Evolutionary conservation across 1,284 basidiomycete species (phyloP).

Genomic region (Boletellus deceptivus): DNA sequence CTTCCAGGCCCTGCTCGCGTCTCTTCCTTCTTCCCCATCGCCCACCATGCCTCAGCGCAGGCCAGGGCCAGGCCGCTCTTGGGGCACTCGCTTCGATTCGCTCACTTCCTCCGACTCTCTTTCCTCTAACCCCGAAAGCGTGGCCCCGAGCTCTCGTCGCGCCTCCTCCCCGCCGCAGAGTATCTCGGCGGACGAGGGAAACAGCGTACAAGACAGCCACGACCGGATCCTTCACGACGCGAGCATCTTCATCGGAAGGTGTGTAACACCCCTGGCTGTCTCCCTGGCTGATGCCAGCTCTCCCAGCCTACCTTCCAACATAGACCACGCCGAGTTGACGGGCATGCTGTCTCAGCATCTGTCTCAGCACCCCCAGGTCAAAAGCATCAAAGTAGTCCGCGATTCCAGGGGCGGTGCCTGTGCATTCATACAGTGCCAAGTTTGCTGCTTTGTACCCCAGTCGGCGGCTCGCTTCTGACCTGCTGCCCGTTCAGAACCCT

Average conservation of each 20-base stretch:
- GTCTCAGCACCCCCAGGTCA: conserved; percentile 57
- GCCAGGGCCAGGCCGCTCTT: conserved; percentile 43
- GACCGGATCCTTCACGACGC: conserved; percentile 65
- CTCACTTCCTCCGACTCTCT: conserved; percentile 35
- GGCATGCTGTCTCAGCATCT: conserved; percentile 61
- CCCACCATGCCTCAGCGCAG: conserved; percentile 43
- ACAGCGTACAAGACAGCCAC: conserved; percentile 41
- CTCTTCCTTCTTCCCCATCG: conserved; percentile 3
- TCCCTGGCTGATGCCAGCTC: conserved; percentile 10
- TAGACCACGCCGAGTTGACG: conserved; percentile 61
- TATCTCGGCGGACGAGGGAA: conserved; percentile 27
- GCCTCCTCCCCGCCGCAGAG: conserved; percentile 16
- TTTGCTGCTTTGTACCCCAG: conserved; percentile 29
- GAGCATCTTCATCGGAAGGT: conserved; percentile 82
- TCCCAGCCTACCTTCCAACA: conserved; percentile 63
- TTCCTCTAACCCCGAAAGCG: conserved; percentile 24
- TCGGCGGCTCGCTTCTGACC: conserved; percentile 10
- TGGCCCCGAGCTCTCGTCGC: conserved; percentile 9
- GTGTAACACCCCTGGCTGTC: conserved; percentile 10
- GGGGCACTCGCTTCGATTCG: conserved; percentile 71
- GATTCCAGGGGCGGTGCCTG: conserved; percentile 73
- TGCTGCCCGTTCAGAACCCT: conserved; percentile 44
- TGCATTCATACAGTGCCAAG: conserved; percentile 81
- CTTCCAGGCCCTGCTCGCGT: conserved; percentile 3
- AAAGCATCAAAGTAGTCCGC: conserved; percentile 70